Base-by-base conservation (phyloP, 345 rosid genomes). In the Moricandia moricandioides region DNA sequence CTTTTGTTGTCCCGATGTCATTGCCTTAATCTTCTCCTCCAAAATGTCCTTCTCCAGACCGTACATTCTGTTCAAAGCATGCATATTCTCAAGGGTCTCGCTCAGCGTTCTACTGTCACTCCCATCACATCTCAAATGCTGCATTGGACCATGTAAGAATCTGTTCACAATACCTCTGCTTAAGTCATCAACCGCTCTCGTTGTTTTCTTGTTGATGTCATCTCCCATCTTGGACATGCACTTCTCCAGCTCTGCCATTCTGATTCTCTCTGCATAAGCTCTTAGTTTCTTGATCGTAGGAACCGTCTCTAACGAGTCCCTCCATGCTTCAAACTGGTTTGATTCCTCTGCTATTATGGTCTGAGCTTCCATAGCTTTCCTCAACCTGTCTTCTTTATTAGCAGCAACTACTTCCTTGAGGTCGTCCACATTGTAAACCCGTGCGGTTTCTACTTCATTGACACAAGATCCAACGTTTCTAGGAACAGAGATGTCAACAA, bases 371-470 rank as follows among this genome's bases (percentile, higher is more conserved):
- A 86, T 87, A 31, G 97, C 99, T 81, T 90, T 92, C 55, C 93
- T 81, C 65, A 92, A 79, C 16, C 97, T 85, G 67, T 95, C 99
- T 83, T 95, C 97, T 82, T 92, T 95, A 57, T 95, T 95, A 37
- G 99, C 97, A 47, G 96, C 93, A 71, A 95, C 99, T n/a, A 95
- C 99, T 84, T 95, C 99, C 83, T 92, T 92, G 35, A 95, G 96
- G 84, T 92, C 92, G 61, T 92, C 99, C 5, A 92, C 96, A 54
- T 95, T 95, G 84, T 90, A 95, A 69, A 95, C 93, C 14, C 81
- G 76, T 1, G 85, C 82, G 59, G 81, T 70, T 67, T 82, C 87
- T 26, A 85, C 83, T 45, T 90, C 91, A 0, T 75, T 66, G 34
- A 89, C 85, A 35, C 97, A 92, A 3, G 99, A 88, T 3, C 90